Conservation (phyloP, 331 rosid species). For the Erythrophleum ivorense region DNA sequence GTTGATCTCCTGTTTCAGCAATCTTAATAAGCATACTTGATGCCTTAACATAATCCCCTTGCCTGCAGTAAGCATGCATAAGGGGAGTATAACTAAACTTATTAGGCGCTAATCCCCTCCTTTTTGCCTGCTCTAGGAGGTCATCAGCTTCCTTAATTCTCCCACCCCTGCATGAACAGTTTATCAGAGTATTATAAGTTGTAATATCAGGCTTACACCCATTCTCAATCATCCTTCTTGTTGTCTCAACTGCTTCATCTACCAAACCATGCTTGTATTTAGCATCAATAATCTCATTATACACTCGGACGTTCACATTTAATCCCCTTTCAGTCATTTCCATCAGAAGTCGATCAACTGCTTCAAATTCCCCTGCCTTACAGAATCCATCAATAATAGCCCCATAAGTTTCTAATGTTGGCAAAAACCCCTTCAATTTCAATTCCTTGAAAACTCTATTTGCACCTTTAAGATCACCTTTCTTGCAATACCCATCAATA, state of each 20-base stretch:
- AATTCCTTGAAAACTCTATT: constrained; percentile 58
- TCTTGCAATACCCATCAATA: constrained; percentile 75
- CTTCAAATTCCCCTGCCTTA: constrained; percentile 62
- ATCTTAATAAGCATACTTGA: constrained; percentile 65
- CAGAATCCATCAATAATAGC: constrained; percentile 74
- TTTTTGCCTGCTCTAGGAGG: constrained; percentile 54
- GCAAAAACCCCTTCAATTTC: constrained; percentile 75
- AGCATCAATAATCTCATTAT: constrained; percentile 70
- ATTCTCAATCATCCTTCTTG: constrained; percentile 59
- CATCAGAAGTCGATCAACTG: constrained; percentile 59
- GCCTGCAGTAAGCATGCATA: constrained; percentile 62
- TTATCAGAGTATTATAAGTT: constrained; percentile 70
- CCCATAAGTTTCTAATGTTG: constrained; percentile 67
- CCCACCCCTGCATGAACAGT: constrained; percentile 62
- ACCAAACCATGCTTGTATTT: constrained; percentile 59
- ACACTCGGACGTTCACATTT: constrained; percentile 55
- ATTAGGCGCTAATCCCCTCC: constrained; percentile 57
- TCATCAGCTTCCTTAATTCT: constrained; percentile 66
- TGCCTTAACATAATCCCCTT: constrained; percentile 69
- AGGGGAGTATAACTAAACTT: constrained; percentile 72
- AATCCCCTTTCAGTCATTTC: constrained; percentile 74
- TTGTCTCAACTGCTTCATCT: constrained; percentile 51
- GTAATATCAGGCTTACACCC: constrained; percentile 75
- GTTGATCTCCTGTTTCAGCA: constrained; percentile 62
- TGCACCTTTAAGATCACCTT: constrained; percentile 64